phyloP scores from a whole-genome alignment of 2,329 filamentous ascomycete species.

The Arachnomyces sp. region DNA sequence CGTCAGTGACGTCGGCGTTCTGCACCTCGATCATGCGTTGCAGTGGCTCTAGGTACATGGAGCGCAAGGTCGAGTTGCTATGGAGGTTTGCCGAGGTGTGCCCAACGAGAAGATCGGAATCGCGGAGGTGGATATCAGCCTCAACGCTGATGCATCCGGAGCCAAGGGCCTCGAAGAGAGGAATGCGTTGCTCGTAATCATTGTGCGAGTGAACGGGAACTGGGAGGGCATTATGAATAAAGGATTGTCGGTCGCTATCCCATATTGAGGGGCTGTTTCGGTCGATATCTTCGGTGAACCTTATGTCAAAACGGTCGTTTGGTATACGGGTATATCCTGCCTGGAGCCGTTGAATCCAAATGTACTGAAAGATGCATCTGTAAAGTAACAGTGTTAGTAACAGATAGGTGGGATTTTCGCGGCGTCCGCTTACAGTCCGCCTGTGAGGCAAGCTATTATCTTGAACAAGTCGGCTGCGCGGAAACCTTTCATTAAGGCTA shows the following conservation, averaged over 20 bases:
- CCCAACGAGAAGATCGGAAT: conserved; percentile 53
- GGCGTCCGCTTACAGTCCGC: too few species aligned
- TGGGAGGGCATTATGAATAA: conserved; percentile 38
- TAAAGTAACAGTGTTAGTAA: too few species aligned
- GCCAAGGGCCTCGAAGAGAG: conserved; percentile 54
- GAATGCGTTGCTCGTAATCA: conserved; percentile 59
- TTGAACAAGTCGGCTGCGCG: too few species aligned
- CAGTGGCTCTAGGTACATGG: conserved; percentile 58
- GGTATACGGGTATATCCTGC: too few species aligned
- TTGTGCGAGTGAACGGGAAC: conserved; percentile 60
- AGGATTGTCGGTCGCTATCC: conserved; percentile 15
- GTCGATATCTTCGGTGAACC: too few species aligned
- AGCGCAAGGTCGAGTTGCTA: conserved; percentile 49
- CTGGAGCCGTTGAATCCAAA: too few species aligned
- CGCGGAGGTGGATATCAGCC: conserved; percentile 59
- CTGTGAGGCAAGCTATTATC: too few species aligned
- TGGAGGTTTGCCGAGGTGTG: conserved; percentile 51
- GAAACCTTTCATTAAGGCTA: too few species aligned
- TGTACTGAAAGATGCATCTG: too few species aligned
- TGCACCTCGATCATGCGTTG: conserved; percentile 48
- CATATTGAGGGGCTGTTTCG: too few species aligned
- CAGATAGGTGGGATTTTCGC: too few species aligned
- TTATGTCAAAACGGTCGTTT: too few species aligned
- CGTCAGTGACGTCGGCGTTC: conserved; percentile 26
- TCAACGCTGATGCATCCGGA: conserved; percentile 57